Base-by-base conservation (phyloP, 2,329 filamentous ascomycete genomes). In the Trichoderma sp. region DNA sequence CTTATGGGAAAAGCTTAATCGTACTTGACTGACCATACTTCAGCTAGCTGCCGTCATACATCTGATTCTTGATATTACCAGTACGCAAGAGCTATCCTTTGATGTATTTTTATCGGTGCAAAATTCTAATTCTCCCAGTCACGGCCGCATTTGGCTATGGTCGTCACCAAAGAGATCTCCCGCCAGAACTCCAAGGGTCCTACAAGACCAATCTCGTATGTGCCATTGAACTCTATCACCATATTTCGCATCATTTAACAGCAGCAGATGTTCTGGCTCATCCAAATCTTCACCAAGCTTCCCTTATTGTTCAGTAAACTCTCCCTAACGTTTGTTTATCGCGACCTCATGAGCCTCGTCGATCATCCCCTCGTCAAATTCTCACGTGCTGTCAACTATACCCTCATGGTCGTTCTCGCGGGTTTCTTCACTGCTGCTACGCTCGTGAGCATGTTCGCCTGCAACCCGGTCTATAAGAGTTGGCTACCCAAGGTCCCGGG, bases 71-170 rank as follows among this genome's bases (percentile, higher is more conserved):
- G 37, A 59, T n/a, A 59, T 59, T 18, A 59, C 11, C 16, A 59
- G 58, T 43, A n/a, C 24, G 58, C 16, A 32, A 8, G 8, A 26
- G 26, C 26, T 26, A 26, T 26, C 26, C 26, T 26, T 26, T 8
- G 7, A 32, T 32, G 30, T 32, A 8, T 32, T 8, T 32, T 6
- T 18, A 28, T 26, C 14, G 26, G 26, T 4, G 5, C 18, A 26
- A 46, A n/a, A 11, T 26, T 4, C 37, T 46, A 46, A 59, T n/a
- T 43, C 24, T 46, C 21, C 16, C 13, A 59, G 58, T 46, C 37
- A 59, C 37, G 8, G 58, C 58, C 2, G 11, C 16, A 46, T 59
- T 59, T 59, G 58, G 58, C 58, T 59, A 59, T 59, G 58, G 24
- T 18, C 24, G 58, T 5, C 37, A 59, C 7, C 24, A 59, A 59